Base-by-base conservation (phyloP, 805 yeast genomes). In the Schwanniomyces pseudopolymorphus region DNA sequence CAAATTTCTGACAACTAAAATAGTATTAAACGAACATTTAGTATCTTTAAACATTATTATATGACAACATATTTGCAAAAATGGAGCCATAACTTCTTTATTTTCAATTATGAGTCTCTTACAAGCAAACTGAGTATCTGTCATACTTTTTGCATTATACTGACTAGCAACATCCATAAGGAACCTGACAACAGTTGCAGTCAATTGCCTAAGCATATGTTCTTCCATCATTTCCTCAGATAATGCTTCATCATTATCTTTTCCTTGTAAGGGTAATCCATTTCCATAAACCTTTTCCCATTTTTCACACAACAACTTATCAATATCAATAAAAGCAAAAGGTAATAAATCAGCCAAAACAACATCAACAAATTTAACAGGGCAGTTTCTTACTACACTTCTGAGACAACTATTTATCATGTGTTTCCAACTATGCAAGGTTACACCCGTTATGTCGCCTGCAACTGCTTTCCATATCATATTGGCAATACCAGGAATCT, bases 181-280 rank as follows among this genome's bases (percentile, higher is more conserved):
- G 59, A 91, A 75, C 48, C 97, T 74, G 44, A 86, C 96, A 9
- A 89, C 89, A 3, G 95, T 91, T 1, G 96, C 96, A 0, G 98
- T 91, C 33, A 94, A 77, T 63, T 94, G 98, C 55, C 99, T 76
- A 49, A 92, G 71, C 74, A 92, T 78, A 64, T 92, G 96, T 62
- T 94, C 99, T 55, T 92, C 97, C 87, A 94, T 85, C 95, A 94
- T 94, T 61, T 94, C 99, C 55, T 91, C 97, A n/a, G 94, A 85
- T 58, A 92, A 74, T 20, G 89, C 88, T 43, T 84, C 91, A 56
- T 90, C 96, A 50, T 83, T 85, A 37, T 79, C 82, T 37, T 78
- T 76, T 0, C 83, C 83, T 54, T 78, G 81, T 33, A 77, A 64
- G 52, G 79, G 82, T 33, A 80, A 58, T 2, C 86, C 85, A 26